Evolutionary conservation across 2,329 filamentous ascomycete genomes (phyloP), one percentile per base, ranked within the genome.

Genomic region (Ophiostoma triangulosporum): DNA sequence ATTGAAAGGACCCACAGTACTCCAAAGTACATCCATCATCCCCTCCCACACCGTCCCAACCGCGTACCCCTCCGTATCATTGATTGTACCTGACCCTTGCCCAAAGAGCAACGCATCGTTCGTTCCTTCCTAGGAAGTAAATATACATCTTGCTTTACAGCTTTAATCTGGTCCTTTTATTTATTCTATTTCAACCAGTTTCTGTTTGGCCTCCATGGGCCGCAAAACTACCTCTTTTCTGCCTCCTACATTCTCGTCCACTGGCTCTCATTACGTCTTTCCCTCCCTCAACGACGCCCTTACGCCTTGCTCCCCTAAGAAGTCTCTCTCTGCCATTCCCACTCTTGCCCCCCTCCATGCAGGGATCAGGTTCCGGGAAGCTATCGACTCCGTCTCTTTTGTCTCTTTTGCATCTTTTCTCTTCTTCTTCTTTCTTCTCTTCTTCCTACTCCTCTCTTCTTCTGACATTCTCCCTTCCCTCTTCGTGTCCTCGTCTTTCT

Each of bases 191-290:
- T 45, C 50, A 33, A 46, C 29, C 38, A 48, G 33, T 33, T 49
- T 46, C 45, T 53, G 31, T 35, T 45, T 54, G 46, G 48, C 31
- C 38, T 32, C 32, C 48, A 54, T 51, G 35, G 45, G 35, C 52
- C 36, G 31, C 31, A 38, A 32, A 32, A 40, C 45, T 11, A 48
- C 45, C 45, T 31, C 26, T 46, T 29, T 46, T 46, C 38, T 50
- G 9, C 43, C 24, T 48, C 17, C 26, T 15, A 29, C 33, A 8
- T 20, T n/a, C 12, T 22, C 46, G 8, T n/a, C n/a, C n/a, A n/a
- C n/a, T n/a, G n/a, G n/a, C 26, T 29, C 24, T 31, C 24, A 4
- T 15, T 9, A 11, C 40, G 12, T 8, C 22, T 11, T n/a, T 17
- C n/a, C n/a, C 26, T 31, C 20, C 43, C 26, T 40, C 36, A 40